Conservation (phyloP, 164 flowering plant species). For the Saururus chinensis region DNA sequence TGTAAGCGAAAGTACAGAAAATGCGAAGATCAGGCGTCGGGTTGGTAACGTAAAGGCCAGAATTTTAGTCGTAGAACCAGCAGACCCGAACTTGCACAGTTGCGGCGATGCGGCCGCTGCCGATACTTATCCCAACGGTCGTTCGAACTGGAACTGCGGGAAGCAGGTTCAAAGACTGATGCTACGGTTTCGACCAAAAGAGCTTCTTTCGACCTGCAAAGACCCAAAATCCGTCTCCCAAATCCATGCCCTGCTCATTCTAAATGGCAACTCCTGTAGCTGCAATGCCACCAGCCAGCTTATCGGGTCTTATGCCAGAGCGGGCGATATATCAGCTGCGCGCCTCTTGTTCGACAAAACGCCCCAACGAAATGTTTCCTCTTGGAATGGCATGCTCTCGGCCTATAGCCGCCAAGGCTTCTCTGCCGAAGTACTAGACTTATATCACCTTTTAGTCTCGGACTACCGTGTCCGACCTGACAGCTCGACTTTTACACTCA, state of each 20-base stretch:
- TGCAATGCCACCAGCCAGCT: constrained; percentile 10
- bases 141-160: too few species aligned
- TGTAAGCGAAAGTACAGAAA: too few species aligned
- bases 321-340: constrained; percentile 14
- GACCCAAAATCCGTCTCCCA: constrained; percentile 17
- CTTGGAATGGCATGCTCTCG: constrained; percentile 22
- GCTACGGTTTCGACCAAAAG: constrained; percentile 3
- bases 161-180: neutral
- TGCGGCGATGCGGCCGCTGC: too few species aligned
- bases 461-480: constrained; percentile 5
- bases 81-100: too few species aligned
- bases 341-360: constrained; percentile 14
- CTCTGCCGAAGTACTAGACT: constrained; percentile 5
- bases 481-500: constrained; percentile 16
- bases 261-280: constrained; percentile 9
- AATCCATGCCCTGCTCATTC: constrained; percentile 16
- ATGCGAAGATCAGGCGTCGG: too few species aligned
- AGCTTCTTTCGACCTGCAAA: constrained; percentile 8
- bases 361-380: constrained; percentile 8
- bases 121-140: too few species aligned
- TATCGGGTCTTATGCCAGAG: constrained; percentile 11
- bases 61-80: too few species aligned
- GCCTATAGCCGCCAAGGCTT: constrained; percentile 11
- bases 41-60: too few species aligned
- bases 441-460: constrained; percentile 7